Evolutionary conservation across 164 flowering plant species (phyloP), one percentile per base, ranked within the genome.

Genomic region (Saururus chinensis): DNA sequence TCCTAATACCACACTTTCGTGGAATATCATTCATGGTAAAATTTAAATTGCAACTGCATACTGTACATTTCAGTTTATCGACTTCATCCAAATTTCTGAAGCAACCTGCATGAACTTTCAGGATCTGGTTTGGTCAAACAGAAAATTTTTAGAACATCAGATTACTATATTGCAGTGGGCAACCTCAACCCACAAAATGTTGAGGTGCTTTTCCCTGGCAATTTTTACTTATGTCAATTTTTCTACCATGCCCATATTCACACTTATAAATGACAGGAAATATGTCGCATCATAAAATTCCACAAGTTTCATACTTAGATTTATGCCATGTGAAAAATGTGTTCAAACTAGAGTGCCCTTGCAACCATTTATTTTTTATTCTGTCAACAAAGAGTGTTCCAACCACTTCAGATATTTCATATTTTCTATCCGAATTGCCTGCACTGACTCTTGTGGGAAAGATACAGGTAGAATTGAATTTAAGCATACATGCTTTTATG

Each of bases 1-100:
- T 73, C 92, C 89, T 51, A 84, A 80, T 72, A 60, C 73, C 59
- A 84, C 89, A 53, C 71, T 85, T 66, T 84, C 84, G 51, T 87
- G 95, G 95, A 81, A 84, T 64, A 66, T 76, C 19, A 81, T 89
- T 66, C 53, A 81, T 60, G 96, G 96, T 89, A 76, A 55, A 61
- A 41, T 49, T 64, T 30, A 30, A 30, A 45, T 7, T 45, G 17
- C 49, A 12, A 17, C 2, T 2, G 5, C 49, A 45, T 45, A 42
- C 17, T 45, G 14, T 45, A 12, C 11, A 12, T 45, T 12, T 45
- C 14, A 12, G 16, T 45, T 45, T 12, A 45, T 45, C 1, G 11
- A 7, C 14, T 45, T 17, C 11, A 12, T 12, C 12, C 45, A 41
- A 8, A 45, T 12, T 8, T 45, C 14, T 45, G 49, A 45, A 45